Conservation (phyloP, 805 yeast species). For the Metschnikowia dekortorum region DNA sequence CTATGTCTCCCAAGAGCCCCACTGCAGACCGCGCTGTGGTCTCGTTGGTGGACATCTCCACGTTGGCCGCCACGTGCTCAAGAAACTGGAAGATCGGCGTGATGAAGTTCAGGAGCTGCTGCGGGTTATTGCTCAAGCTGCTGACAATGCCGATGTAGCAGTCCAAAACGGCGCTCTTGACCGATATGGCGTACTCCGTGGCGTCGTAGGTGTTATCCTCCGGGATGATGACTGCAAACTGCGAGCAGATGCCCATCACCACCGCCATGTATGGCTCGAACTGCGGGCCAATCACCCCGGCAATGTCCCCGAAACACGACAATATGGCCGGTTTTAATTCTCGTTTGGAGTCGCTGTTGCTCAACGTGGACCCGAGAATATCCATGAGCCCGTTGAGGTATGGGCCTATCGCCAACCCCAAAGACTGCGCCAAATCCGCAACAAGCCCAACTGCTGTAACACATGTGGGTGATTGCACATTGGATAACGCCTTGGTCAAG, state of each 20-base stretch:
- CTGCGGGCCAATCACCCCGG: constrained; percentile 75
- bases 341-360: constrained; percentile 62
- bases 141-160: constrained; percentile 94
- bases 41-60: constrained; percentile 58
- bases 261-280: constrained; percentile 74
- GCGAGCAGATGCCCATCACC: constrained; percentile 72
- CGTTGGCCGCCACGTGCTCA: constrained; percentile 54
- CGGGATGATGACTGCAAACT: constrained; percentile 58
- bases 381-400: constrained; percentile 81
- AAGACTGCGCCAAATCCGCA: constrained; percentile 88
- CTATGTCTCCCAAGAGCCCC: constrained; percentile 90
- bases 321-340: constrained; percentile 84
- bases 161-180: constrained; percentile 88
- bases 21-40: constrained; percentile 76
- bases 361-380: constrained; percentile 69
- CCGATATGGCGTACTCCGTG: constrained; percentile 63
- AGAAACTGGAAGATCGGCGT: constrained; percentile 69
- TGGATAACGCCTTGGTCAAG: constrained; percentile 71
- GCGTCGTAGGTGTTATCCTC: constrained; percentile 71
- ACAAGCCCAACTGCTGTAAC: constrained; percentile 91
- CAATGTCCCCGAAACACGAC: constrained; percentile 94
- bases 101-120: constrained; percentile 59
- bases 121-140: constrained; percentile 72
- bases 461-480: constrained; percentile 79
- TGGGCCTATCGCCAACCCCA: constrained; percentile 67